Evolutionary conservation across 2,329 filamentous ascomycete genomes (phyloP).

Genomic region (Laburnicola sp.): DNA sequence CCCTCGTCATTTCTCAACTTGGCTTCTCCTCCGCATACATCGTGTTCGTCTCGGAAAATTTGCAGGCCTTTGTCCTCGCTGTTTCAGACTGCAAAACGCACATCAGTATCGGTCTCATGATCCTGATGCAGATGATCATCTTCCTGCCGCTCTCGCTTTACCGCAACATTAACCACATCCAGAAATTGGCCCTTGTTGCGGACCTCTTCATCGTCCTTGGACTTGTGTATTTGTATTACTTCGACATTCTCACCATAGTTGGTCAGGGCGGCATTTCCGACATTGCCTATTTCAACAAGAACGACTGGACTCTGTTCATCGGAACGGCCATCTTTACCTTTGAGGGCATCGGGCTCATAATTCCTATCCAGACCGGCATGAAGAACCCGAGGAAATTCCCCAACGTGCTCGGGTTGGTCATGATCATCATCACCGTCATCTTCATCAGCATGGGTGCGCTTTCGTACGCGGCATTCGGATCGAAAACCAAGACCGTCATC

Average conservation of each 20-base stretch:
- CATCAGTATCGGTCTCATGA: conserved; percentile 86
- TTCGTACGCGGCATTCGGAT: conserved; percentile 95
- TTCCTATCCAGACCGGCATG: conserved; percentile 98
- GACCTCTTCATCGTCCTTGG: conserved; percentile 94
- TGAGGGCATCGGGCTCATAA: conserved; percentile 95
- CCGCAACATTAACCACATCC: conserved; percentile 95
- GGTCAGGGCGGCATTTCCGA: conserved; percentile 74
- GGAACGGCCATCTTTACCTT: conserved; percentile 99
- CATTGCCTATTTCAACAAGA: conserved; percentile 85
- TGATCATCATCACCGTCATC: conserved; percentile 90
- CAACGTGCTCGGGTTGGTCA: conserved; percentile 81
- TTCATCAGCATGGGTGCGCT: conserved; percentile 91
- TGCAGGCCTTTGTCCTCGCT: conserved; percentile 91
- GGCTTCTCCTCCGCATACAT: conserved; percentile 95
- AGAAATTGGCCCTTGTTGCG: conserved; percentile 89
- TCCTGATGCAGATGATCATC: conserved; percentile 91
- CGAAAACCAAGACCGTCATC: conserved; percentile 92
- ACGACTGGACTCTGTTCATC: conserved; percentile 96
- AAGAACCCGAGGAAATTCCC: conserved; percentile 88
- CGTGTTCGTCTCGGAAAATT: conserved; percentile 93
- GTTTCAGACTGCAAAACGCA: conserved; percentile 84
- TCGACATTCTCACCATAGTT: conserved; percentile 82
- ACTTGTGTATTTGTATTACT: conserved; percentile 92
- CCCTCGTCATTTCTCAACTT: conserved; percentile 93
- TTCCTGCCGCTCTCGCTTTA: conserved; percentile 94